A percentile compares a stretch with the other conserved stretches of the same genome.
phyloP scores from a whole-genome alignment of 108 stramenopile genomes.

The Nitzschia sp. region DNA sequence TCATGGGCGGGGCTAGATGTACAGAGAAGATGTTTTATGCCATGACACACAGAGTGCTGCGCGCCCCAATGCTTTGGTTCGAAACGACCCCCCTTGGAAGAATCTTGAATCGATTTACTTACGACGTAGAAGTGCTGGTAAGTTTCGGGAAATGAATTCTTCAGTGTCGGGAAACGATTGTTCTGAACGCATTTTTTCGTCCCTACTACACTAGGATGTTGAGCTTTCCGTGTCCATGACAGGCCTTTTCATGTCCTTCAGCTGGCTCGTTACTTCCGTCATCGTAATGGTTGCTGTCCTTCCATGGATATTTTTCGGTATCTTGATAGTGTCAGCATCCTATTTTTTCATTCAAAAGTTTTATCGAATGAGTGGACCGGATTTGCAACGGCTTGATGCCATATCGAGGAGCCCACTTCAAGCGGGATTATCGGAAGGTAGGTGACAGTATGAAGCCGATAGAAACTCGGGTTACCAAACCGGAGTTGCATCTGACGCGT shows the following conservation, averaged over 20 bases:
- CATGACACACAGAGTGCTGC: constrained; percentile 57
- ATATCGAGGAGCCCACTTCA: constrained; percentile 75
- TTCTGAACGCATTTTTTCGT: no score
- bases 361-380: constrained; percentile 74
- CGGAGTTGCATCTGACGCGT: no score
- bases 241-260: no score
- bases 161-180: no score
- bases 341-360: constrained; percentile 65
- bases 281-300: constrained; percentile 62
- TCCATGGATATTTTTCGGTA: constrained; percentile 63
- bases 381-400: constrained; percentile 84
- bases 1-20: constrained; percentile 72
- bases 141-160: no score
- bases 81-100: constrained; percentile 94
- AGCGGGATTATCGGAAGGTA: no score
- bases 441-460: no score
- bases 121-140: constrained; percentile 85
- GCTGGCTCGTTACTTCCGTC: constrained; percentile 57
- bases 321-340: constrained; percentile 50
- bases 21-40: constrained; percentile 26
- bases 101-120: constrained; percentile 91
- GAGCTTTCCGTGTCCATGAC: no score
- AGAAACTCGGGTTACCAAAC: no score
- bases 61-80: constrained; percentile 87
- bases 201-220: no score